phyloP scores from a whole-genome alignment of 2,329 filamentous ascomycete species.

The Fusarium nygamai region DNA sequence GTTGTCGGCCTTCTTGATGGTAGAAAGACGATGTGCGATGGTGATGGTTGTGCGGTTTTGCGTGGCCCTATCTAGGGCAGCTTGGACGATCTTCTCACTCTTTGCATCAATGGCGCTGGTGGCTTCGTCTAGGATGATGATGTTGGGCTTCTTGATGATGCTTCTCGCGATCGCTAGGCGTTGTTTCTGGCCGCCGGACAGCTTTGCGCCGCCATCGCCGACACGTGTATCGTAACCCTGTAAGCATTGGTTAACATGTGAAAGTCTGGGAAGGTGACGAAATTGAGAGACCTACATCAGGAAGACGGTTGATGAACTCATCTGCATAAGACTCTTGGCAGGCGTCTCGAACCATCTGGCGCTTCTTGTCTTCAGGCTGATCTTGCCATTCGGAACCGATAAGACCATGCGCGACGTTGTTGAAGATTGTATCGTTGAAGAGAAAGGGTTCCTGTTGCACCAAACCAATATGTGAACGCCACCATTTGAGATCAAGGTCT shows the following conservation, averaged over 20 bases:
- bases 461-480: conserved; percentile 43
- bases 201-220: conserved; percentile 65
- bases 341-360: conserved; percentile 56
- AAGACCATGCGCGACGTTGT: conserved; percentile 60
- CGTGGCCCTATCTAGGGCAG: conserved; percentile 51
- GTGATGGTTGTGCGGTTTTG: conserved; percentile 68
- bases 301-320: conserved; percentile 62
- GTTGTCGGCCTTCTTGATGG: conserved; percentile 69
- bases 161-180: conserved; percentile 65
- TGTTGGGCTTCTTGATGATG: conserved; percentile 63
- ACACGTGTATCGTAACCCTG: conserved; percentile 59
- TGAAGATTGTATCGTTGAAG: conserved; percentile 60
- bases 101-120: conserved; percentile 63
- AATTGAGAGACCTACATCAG: conserved; percentile 43
- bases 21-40: conserved; percentile 71
- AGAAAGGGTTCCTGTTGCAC: conserved; percentile 67
- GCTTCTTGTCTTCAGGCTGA: conserved; percentile 51
- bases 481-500: conserved; percentile 34
- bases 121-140: conserved; percentile 75
- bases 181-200: conserved; percentile 67
- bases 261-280: conserved; percentile 10
- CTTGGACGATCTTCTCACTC: conserved; percentile 56
- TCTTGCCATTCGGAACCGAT: conserved; percentile 50
- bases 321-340: conserved; percentile 63
- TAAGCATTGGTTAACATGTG: neutral